A percentile compares a stretch with the other conserved stretches of the same genome.
Conservation (phyloP, 2,329 filamentous ascomycete species). For the Blumeriella jaapii region DNA sequence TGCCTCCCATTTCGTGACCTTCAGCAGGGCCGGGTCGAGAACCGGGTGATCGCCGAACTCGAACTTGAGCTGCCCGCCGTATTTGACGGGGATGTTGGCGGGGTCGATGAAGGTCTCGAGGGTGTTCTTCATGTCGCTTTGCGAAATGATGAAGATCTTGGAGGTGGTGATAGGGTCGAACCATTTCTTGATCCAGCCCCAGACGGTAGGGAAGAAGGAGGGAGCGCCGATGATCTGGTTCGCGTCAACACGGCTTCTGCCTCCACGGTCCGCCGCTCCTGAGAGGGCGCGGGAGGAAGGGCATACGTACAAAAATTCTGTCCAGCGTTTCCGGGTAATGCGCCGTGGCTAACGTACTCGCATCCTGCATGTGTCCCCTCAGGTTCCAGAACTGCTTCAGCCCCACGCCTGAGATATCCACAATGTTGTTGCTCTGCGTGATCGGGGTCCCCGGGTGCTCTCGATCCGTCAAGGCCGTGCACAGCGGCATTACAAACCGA, state of each 20-base stretch:
- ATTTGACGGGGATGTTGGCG: slow-evolving; percentile 75
- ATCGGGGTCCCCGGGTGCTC: slow-evolving; percentile 72
- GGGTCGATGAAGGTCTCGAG: slow-evolving; percentile 73
- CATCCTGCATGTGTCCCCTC: slow-evolving; percentile 87
- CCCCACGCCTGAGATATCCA: slow-evolving; percentile 80
- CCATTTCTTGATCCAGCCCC: slow-evolving; percentile 94
- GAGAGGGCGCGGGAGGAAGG: not conserved
- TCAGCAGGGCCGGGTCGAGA: slow-evolving; percentile 51
- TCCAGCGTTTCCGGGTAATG: slow-evolving; percentile 94
- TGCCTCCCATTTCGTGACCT: slow-evolving; percentile 40
- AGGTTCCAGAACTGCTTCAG: slow-evolving; percentile 94
- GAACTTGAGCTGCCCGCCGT: slow-evolving; percentile 80
- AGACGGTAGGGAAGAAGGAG: slow-evolving; percentile 81
- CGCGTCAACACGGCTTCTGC: slow-evolving; percentile 1
- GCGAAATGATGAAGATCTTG: slow-evolving; percentile 84
- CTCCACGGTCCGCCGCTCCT: not conserved
- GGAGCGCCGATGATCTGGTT: slow-evolving; percentile 74
- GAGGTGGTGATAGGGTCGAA: slow-evolving; percentile 88
- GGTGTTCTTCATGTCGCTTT: slow-evolving; percentile 62
- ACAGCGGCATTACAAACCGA: slow-evolving; percentile 75
- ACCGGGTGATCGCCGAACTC: slow-evolving; percentile 64
- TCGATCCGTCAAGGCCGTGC: slow-evolving; percentile 62
- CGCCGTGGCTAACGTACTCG: slow-evolving; percentile 75
- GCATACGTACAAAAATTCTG: slow-evolving; percentile 47
- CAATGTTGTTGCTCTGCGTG: slow-evolving; percentile 87